Evolutionary conservation across 2,329 filamentous ascomycete species (phyloP).

Genomic region (Aspergillus spinulosporus): DNA sequence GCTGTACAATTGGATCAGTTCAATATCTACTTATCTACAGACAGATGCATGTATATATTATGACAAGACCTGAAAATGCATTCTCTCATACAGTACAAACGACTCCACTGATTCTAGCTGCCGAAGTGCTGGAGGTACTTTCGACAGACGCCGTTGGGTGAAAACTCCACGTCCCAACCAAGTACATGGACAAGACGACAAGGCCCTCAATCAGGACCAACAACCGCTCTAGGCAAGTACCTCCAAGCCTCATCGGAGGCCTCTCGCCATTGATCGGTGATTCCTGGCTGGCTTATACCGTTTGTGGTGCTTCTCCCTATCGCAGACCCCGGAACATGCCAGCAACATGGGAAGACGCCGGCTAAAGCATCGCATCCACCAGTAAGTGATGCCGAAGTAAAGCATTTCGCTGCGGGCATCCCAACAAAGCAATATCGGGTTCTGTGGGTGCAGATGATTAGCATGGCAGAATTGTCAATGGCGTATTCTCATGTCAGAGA

Average conservation of each 20-base stretch:
- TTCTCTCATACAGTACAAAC: neutral
- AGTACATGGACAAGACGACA: neutral
- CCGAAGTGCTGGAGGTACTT: neutral
- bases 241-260: neutral
- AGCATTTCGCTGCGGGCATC: constrained; percentile 7
- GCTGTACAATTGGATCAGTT: constrained; percentile 8
- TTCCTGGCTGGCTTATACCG: neutral
- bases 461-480: neutral
- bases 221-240: neutral
- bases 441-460: neutral
- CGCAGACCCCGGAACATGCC: neutral
- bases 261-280: neutral
- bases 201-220: neutral
- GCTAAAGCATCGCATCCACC: neutral
- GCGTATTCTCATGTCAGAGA: constrained; percentile 4
- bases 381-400: neutral
- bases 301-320: neutral
- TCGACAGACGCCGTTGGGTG: neutral
- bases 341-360: neutral
- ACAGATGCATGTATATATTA: neutral
- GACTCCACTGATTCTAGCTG: neutral
- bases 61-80: neutral
- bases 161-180: neutral
- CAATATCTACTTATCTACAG: neutral
- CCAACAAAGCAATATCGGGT: constrained; percentile 7